Percentiles rank a stretch among this genome's conserved stretches.
phyloP scores from a whole-genome alignment of 768 basidiomycete genomes.

The Hypholoma fasciculare region DNA sequence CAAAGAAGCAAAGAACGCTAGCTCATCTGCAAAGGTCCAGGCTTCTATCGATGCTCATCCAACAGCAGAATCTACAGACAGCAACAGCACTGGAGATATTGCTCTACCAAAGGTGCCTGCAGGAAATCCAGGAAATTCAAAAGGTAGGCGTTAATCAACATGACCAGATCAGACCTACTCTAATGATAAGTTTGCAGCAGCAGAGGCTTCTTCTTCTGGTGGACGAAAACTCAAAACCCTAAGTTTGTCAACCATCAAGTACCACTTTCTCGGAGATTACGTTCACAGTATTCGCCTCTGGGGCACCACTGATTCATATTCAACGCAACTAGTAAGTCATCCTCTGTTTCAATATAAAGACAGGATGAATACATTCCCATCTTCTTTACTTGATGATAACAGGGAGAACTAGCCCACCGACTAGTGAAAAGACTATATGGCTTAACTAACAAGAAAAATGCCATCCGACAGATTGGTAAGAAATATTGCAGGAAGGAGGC shows the following conservation, averaged over 20 bases:
- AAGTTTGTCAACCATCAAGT: constrained; percentile 36
- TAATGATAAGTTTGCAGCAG: too few species aligned
- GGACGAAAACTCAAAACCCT: constrained; percentile 14
- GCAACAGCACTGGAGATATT: too few species aligned
- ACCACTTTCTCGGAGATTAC: constrained; percentile 40
- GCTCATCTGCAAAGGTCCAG: not conserved
- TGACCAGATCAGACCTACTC: too few species aligned
- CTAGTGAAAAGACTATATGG: constrained; percentile 37
- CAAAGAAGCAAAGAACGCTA: not conserved
- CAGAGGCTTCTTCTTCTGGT: too few species aligned
- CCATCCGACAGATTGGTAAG: constrained; percentile 27
- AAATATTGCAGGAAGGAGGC: constrained; percentile 1
- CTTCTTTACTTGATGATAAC: not conserved
- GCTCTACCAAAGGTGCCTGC: not conserved
- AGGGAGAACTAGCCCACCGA: constrained; percentile 46
- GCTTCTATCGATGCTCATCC: not conserved
- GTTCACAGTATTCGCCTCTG: constrained; percentile 24
- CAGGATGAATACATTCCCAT: not conserved
- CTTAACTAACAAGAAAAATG: constrained; percentile 32
- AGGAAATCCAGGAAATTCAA: not conserved
- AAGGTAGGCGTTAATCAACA: too few species aligned
- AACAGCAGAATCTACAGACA: not conserved
- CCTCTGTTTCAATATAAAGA: constrained; percentile 20
- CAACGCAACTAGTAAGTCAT: constrained; percentile 27
- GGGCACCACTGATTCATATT: constrained; percentile 40